Evolutionary conservation across 495 filamentous ascomycete species (phyloP), one percentile per base, ranked within the genome.

Genomic region (Talaromyces wortmannii): DNA sequence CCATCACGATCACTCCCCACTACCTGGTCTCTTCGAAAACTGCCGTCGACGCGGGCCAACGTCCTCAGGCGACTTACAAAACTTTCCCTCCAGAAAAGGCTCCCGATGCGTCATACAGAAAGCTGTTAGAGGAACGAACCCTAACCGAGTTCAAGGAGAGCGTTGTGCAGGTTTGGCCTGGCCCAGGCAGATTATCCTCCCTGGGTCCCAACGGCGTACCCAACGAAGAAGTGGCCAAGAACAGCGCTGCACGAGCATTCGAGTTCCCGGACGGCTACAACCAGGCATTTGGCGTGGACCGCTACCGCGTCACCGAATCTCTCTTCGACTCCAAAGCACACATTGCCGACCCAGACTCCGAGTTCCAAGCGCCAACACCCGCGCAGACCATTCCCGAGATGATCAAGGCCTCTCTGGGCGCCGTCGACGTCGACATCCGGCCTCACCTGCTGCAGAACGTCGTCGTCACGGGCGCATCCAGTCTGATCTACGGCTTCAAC

Each of bases 251-350:
- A 18, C 85, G 90, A 23, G 88, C 92, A 6, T 98, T 97, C 67
- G 94, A 98, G 76, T 89, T 98, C 78, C 94, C 94, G 1, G 89
- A 97, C 65, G 91, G 94, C 13, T 87, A 83, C 73, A 97, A 98
- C 75, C 88, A 95, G 62, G 85, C 96, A 64, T 97, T 96, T 72
- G 84, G 88, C 51, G 78, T 83, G 42, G 91, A 97, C 64, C 84
- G 95, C 29, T 96, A 85, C 73, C 81, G 82, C 43, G 86, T 90
- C 30, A 82, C 85, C 7, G 94, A 98, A 67, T 90, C 87, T 23
- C 78, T 97, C 57, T 98, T 90, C 77, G 91, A 97, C 67, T 83
- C 84, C 57, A 84, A 83, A 55, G 86, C 85, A 43, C 62, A 65
- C 31, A 70, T 78, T 33, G 65, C 61, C 2, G 72, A 78, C 52